A percentile compares a stretch with the other conserved stretches of the same genome.
Evolutionary conservation across 2,329 filamentous ascomycete genomes (phyloP).

Genomic region (Neophaeococcomyces mojaviensis): DNA sequence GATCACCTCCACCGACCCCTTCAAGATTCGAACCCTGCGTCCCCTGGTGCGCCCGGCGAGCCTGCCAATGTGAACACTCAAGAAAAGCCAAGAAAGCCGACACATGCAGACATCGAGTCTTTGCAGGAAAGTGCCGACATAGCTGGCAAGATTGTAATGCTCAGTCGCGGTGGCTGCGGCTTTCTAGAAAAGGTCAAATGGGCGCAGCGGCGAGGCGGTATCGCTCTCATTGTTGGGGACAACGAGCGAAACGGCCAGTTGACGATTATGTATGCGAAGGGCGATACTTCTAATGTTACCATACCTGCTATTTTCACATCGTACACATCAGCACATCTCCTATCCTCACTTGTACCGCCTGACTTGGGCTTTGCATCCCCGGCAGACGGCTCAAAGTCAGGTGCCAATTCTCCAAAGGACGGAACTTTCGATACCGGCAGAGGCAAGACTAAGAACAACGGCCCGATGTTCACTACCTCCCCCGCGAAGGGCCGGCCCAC

Average conservation of each 20-base stretch:
- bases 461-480: slow-evolving; percentile 26
- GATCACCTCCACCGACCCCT: slow-evolving; percentile 65
- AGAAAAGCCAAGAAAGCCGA: slow-evolving; percentile 27
- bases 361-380: slow-evolving; percentile 56
- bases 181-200: slow-evolving; percentile 97
- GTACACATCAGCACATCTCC: slow-evolving; percentile 82
- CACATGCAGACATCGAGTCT: slow-evolving; percentile 85
- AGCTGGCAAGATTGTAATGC: slow-evolving; percentile 79
- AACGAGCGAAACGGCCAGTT: slow-evolving; percentile 80
- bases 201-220: slow-evolving; percentile 82
- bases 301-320: slow-evolving; percentile 95
- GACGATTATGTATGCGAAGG: slow-evolving; percentile 97
- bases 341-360: slow-evolving; percentile 76
- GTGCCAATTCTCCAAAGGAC: slow-evolving; percentile 9
- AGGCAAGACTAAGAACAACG: slow-evolving; percentile 11
- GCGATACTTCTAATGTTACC: slow-evolving; percentile 88
- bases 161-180: slow-evolving; percentile 88
- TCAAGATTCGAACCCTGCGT: slow-evolving; percentile 34
- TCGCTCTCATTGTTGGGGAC: slow-evolving; percentile 89
- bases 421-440: slow-evolving; percentile 11
- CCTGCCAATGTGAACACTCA: slow-evolving; percentile 26
- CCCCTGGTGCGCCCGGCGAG: slow-evolving; percentile 27
- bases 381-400: slow-evolving; percentile 38
- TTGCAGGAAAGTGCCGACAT: slow-evolving; percentile 90
- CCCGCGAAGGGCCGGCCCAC: slow-evolving; percentile 18